Evolutionary conservation across 2,329 filamentous ascomycete genomes (phyloP).

Genomic region (Periconia digitata): DNA sequence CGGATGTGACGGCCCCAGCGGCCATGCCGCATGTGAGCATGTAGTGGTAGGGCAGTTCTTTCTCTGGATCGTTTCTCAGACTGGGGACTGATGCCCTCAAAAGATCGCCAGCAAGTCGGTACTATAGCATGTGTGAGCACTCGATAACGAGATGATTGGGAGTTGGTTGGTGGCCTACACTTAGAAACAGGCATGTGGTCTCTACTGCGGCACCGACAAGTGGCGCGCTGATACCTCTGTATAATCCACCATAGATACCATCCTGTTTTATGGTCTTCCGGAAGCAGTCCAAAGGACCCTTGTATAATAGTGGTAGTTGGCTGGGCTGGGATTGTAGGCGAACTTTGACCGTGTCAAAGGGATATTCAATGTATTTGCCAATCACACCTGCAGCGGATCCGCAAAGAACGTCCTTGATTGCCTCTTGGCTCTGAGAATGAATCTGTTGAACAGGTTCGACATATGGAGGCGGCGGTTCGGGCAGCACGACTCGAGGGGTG

Average conservation of each 20-base stretch:
- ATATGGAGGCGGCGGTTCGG: conserved; percentile 17
- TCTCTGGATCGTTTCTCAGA: conserved; percentile 40
- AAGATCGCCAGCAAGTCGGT: conserved; percentile 54
- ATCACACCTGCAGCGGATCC: conserved; percentile 89
- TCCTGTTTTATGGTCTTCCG: conserved; percentile 78
- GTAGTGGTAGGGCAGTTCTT: conserved; percentile 70
- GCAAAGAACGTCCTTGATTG: conserved; percentile 82
- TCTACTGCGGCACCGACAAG: conserved; percentile 89
- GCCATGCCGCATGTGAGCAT: conserved; percentile 81
- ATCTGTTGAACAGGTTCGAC: conserved; percentile 11
- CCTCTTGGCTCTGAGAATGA: conserved; percentile 59
- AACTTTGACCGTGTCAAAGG: conserved; percentile 98
- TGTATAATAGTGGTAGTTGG: conserved; percentile 77
- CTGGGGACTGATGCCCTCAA: conserved; percentile 62
- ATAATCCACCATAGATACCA: conserved; percentile 75
- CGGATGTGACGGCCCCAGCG: conserved; percentile 83
- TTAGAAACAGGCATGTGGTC: conserved; percentile 90
- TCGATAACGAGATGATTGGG: background rate
- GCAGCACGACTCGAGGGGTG: conserved; percentile 18
- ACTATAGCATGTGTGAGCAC: conserved; percentile 40
- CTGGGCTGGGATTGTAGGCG: conserved; percentile 94
- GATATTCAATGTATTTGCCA: conserved; percentile 96
- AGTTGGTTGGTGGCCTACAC: conserved; percentile 47
- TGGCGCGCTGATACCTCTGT: conserved; percentile 90
- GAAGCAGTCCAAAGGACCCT: conserved; percentile 90